These are phyloP conservation scores for Nidula niveotomentosa DNA, from an alignment of 1,284 basidiomycete genomes.

Conservation along the genomic window DNA sequence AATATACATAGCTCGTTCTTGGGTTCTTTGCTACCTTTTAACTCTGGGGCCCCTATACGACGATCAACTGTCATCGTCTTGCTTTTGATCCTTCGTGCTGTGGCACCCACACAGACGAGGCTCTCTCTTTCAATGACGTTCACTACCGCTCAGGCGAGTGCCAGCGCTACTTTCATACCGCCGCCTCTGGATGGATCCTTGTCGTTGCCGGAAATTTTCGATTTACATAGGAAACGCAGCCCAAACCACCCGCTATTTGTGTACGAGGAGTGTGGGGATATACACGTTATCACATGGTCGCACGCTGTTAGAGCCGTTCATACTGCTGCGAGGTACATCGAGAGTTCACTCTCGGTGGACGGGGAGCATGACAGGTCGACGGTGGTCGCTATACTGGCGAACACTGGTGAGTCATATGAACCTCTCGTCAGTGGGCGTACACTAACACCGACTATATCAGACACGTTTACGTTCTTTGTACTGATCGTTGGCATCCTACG, in stretches of 20 bases:
- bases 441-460: slow-evolving; percentile 9
- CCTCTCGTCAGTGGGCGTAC: background rate
- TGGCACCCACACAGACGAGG: no score
- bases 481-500: slow-evolving; percentile 23
- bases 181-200: slow-evolving; percentile 13
- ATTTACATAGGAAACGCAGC: slow-evolving; percentile 14
- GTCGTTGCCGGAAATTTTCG: slow-evolving; percentile 16
- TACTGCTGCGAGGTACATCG: slow-evolving; percentile 1
- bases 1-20: no score
- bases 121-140: background rate
- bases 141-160: background rate
- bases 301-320: slow-evolving; percentile 5
- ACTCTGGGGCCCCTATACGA: no score
- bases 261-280: slow-evolving; percentile 7
- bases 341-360: background rate
- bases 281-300: slow-evolving; percentile 6
- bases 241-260: slow-evolving; percentile 17
- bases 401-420: background rate
- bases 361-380: background rate
- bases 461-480: slow-evolving; percentile 25
- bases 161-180: background rate
- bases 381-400: background rate
- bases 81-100: background rate
- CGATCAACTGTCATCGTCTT: no score
- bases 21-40: no score